Percentiles rank a stretch among this genome's conserved stretches.
phyloP scores from a whole-genome alignment of 2,329 filamentous ascomycete species.

The Botrytis squamosa region DNA sequence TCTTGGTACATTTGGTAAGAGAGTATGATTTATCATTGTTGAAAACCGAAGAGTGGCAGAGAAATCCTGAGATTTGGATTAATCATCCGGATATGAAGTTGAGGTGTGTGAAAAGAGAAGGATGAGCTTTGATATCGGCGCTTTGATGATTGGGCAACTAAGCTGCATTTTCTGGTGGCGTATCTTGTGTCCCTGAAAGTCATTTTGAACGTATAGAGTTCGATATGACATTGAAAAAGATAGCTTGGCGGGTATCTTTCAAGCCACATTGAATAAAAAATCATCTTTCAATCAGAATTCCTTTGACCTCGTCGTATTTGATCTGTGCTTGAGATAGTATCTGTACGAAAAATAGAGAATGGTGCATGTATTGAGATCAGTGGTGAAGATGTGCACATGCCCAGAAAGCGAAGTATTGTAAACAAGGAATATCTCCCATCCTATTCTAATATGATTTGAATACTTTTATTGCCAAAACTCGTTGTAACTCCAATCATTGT shows the following conservation, averaged over 20 bases:
- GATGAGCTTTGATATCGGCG: background rate
- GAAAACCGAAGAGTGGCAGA: constrained; percentile 15
- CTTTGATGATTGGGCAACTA: background rate
- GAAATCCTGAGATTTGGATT: constrained; percentile 18
- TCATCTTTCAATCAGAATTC: background rate
- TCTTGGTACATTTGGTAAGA: constrained; percentile 21
- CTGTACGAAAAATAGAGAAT: background rate
- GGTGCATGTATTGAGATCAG: background rate
- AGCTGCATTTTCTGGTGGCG: background rate
- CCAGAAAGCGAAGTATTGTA: background rate
- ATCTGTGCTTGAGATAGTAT: background rate
- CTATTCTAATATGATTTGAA: background rate
- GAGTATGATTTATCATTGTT: constrained; percentile 2
- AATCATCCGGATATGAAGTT: constrained; percentile 20
- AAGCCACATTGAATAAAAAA: background rate
- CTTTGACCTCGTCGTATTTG: background rate
- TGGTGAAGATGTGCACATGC: background rate
- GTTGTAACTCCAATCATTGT: constrained; percentile 16
- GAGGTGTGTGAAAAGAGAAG: constrained; percentile 14
- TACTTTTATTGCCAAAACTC: constrained; percentile 10
- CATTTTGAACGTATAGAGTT: background rate
- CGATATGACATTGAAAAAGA: background rate
- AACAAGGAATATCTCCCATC: background rate
- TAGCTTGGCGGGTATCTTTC: background rate
- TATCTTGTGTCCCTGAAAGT: background rate